phyloP scores from a whole-genome alignment of 1,139 yeast species.

The Geotrichum cucujoidarum region DNA sequence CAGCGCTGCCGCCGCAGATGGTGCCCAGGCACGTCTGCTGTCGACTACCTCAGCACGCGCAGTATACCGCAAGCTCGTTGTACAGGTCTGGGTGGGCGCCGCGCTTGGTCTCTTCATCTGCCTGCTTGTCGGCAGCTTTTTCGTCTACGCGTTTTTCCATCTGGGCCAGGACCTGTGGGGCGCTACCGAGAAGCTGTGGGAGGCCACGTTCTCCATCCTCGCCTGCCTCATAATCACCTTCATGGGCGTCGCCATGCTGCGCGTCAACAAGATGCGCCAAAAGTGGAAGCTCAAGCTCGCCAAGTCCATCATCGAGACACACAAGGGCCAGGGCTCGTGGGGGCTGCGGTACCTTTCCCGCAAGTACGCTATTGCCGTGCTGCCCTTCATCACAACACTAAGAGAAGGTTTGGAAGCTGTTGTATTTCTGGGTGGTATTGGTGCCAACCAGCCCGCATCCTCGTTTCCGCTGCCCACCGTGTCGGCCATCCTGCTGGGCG shows the following conservation, averaged over 20 bases:
- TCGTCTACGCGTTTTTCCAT: conserved; percentile 80
- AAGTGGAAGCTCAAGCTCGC: conserved; percentile 92
- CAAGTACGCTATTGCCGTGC: conserved; percentile 67
- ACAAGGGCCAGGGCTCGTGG: conserved; percentile 31
- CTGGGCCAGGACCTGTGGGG: conserved; percentile 82
- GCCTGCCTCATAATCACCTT: conserved; percentile 79
- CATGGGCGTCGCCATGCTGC: conserved; percentile 90
- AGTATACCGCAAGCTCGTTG: conserved; percentile 54
- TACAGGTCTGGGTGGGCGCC: conserved; percentile 82
- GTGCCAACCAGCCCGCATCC: conserved; percentile 65
- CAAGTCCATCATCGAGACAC: conserved; percentile 52
- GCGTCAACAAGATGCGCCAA: conserved; percentile 83
- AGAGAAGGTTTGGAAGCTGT: conserved; percentile 90
- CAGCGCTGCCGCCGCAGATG: not conserved
- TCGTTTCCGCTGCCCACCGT: conserved; percentile 82
- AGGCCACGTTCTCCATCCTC: conserved; percentile 77
- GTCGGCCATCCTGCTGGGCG: conserved; percentile 64
- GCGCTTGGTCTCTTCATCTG: conserved; percentile 66
- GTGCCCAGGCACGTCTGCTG: not conserved
- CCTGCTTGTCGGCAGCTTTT: conserved; percentile 75
- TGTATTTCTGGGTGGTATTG: conserved; percentile 84
- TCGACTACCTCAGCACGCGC: conserved; percentile 7
- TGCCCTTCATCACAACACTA: conserved; percentile 72
- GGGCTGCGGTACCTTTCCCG: conserved; percentile 41
- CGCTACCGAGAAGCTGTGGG: conserved; percentile 85